Evolutionary conservation across 1,284 basidiomycete genomes (phyloP), one percentile per base, ranked within the genome.

Genomic region (Sutorius eximius): DNA sequence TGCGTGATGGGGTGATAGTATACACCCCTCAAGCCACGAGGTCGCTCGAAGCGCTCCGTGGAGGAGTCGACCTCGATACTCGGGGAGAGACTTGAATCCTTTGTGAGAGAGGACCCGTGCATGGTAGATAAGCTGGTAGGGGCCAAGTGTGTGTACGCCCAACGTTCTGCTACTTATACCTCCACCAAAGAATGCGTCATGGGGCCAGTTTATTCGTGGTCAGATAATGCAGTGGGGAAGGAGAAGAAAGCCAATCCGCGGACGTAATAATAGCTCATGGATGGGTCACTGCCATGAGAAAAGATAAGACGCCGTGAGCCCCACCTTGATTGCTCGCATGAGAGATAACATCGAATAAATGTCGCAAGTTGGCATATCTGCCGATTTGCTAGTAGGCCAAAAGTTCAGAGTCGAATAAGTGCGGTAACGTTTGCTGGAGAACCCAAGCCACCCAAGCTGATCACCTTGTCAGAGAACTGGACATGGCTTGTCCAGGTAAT

Each of bases 1-100:
- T 72, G 69, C 0, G 61, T 64, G 13, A 64, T 22, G 6, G 76
- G 70, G 36, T 73, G 65, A 38, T 66, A 66, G 55, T 73, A 74
- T 20, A 68, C 32, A 3, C 65, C 63, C 38, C 52, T 64, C 43
- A 70, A 49, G 15, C 69, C 71, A 22, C 20, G 37, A 18, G 53
- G 57, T 29, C 42, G 58, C 37, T 60, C 45, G 16, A 57, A 48
- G 22, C 18, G 42, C 32, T 59, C 51, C 20, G 58, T 32, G 20
- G 55, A 40, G n/a, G 37, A 52, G 29, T 52, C 18, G 27, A 20
- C 13, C 15, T 43, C 55, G 11, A 29, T 16, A 18, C 56, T 51
- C 9, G 34, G 30, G 2, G 38, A 37, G 13, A 5, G 13, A 6
- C 47, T 41, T n/a, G 55, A 33, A 5, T 38, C 30, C 56, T 53